Evolutionary conservation across 2,329 filamentous ascomycete genomes (phyloP).

Genomic region (Pyricularia pennisetigena): DNA sequence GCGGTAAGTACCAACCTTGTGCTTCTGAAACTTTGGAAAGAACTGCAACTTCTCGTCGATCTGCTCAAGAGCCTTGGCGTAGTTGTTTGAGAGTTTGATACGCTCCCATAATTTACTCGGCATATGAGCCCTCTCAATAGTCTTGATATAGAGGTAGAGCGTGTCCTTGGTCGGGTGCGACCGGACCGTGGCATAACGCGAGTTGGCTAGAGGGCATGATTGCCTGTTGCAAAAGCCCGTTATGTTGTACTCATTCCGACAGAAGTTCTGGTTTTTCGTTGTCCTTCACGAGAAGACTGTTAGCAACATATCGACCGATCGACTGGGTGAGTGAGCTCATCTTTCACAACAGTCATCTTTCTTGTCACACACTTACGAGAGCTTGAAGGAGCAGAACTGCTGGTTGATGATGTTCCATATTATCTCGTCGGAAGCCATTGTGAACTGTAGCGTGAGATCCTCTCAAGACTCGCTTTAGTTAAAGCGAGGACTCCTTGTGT

Average conservation of each 20-base stretch:
- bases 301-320: not conserved
- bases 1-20: constrained; percentile 45
- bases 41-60: constrained; percentile 81
- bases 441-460: constrained; percentile 12
- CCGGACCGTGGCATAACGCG: constrained; percentile 84
- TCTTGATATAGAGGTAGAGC: constrained; percentile 96
- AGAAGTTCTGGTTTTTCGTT: constrained; percentile 84
- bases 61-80: constrained; percentile 74
- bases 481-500: not conserved
- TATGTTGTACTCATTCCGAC: constrained; percentile 81
- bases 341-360: not conserved
- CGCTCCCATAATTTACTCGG: constrained; percentile 92
- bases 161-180: constrained; percentile 50
- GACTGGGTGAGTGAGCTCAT: not conserved
- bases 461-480: not conserved
- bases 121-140: constrained; percentile 77
- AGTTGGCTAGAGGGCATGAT: constrained; percentile 84
- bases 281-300: constrained; percentile 14
- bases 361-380: constrained; percentile 52
- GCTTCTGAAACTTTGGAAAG: constrained; percentile 86
- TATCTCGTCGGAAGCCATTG: constrained; percentile 89
- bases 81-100: constrained; percentile 83
- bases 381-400: constrained; percentile 89
- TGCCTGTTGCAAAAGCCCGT: constrained; percentile 47
- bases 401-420: constrained; percentile 96